phyloP scores from a whole-genome alignment of 352 stramenopile genomes.

The Phytophthora lateralis region DNA sequence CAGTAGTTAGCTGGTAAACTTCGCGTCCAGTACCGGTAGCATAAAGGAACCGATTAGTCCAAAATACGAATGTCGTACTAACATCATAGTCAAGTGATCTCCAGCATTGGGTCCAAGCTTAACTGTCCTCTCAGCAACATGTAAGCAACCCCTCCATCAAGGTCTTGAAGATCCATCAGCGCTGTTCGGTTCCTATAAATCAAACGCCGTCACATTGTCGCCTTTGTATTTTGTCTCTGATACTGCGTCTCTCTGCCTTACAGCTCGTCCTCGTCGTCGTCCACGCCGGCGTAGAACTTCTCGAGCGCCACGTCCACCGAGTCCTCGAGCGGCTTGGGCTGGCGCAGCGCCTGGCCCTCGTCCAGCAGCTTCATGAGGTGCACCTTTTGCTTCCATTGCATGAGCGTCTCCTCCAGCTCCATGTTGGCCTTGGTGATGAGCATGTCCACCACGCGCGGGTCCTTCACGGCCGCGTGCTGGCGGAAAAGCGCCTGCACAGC shows the following conservation, averaged over 20 bases:
- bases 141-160: no score
- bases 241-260: slow-evolving; percentile 19
- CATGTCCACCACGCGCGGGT: slow-evolving; percentile 94
- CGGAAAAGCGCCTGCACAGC: slow-evolving; percentile 95
- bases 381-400: slow-evolving; percentile 98
- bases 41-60: background rate
- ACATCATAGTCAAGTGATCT: no score
- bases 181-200: slow-evolving; percentile 13
- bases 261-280: slow-evolving; percentile 71
- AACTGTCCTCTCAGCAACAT: no score
- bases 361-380: slow-evolving; percentile 92
- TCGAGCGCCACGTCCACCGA: slow-evolving; percentile 69
- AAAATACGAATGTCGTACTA: background rate
- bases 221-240: slow-evolving; percentile 20
- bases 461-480: slow-evolving; percentile 94
- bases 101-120: no score
- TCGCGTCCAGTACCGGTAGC: slow-evolving; percentile 1
- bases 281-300: slow-evolving; percentile 82
- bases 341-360: slow-evolving; percentile 58
- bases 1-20: background rate
- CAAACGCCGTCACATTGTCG: slow-evolving; percentile 21
- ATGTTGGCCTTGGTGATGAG: slow-evolving; percentile 98
- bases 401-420: slow-evolving; percentile 97
- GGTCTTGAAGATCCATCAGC: background rate
- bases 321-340: slow-evolving; percentile 40